Evolutionary conservation across 2,329 filamentous ascomycete species (phyloP).

Genomic region (Lojkania enalia): DNA sequence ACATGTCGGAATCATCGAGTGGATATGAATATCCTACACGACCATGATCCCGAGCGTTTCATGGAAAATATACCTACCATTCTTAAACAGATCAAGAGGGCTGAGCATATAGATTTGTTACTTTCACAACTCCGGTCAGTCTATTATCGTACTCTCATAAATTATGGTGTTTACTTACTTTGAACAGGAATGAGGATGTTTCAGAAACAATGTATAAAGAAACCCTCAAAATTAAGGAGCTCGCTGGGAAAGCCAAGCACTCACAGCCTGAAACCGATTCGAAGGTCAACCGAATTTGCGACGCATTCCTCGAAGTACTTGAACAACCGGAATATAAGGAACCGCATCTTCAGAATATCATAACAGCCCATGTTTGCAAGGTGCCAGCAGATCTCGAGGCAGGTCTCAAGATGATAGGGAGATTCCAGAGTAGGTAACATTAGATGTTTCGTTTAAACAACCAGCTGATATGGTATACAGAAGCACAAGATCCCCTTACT

Average conservation of each 20-base stretch:
- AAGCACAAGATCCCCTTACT: slow-evolving; percentile 59
- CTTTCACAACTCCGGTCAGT: slow-evolving; percentile 78
- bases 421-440: slow-evolving; percentile 66
- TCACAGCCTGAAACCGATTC: slow-evolving; percentile 32
- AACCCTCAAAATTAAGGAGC: slow-evolving; percentile 60
- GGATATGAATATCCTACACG: slow-evolving; percentile 96
- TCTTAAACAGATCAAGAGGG: slow-evolving; percentile 79
- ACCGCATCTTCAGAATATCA: slow-evolving; percentile 81
- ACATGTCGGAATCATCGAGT: slow-evolving; percentile 91
- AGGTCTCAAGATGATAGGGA: slow-evolving; percentile 77
- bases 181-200: slow-evolving; percentile 79
- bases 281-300: slow-evolving; percentile 88
- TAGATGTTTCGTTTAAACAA: slow-evolving; percentile 11
- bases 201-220: slow-evolving; percentile 92
- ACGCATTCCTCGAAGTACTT: slow-evolving; percentile 75
- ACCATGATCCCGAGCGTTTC: slow-evolving; percentile 88
- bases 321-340: slow-evolving; percentile 54
- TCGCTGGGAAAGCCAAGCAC: slow-evolving; percentile 20
- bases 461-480: slow-evolving; percentile 17
- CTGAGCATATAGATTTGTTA: slow-evolving; percentile 86
- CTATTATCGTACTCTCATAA: not conserved
- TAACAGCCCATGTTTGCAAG: slow-evolving; percentile 95
- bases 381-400: slow-evolving; percentile 85
- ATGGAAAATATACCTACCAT: slow-evolving; percentile 75
- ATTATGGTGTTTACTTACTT: slow-evolving; percentile 12